Evolutionary conservation across 2,329 filamentous ascomycete species (phyloP), one percentile per base, ranked within the genome.

Genomic region (Aspergillus tamarii): DNA sequence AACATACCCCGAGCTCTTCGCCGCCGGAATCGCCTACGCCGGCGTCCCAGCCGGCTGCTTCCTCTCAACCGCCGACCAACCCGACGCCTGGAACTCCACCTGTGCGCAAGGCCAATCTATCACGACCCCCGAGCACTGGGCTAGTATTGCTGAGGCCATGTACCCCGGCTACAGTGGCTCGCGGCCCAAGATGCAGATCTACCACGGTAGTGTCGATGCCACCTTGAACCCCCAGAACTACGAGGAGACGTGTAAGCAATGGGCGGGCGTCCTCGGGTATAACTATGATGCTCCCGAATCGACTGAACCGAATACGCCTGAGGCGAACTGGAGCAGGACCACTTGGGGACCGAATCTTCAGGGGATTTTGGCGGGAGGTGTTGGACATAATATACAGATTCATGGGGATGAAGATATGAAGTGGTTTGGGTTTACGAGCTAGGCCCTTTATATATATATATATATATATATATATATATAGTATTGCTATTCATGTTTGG

Each of bases 191-290:
- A 84, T 88, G 81, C 84, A 86, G 71, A 81, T 88, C 70, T 88
- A 84, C 77, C 86, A 88, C 70, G 86, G 86, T 46, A 82, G 81
- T 43, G 74, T 72, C 3, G 86, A 88, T 70, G 74, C 73, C 12
- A 85, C 81, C 0, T 77, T 88, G 11, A 77, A 78, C 57, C 82
- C 82, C 19, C 80, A 81, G 68, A 88, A 88, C 74, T 87, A 86
- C 70, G 73, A 85, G 45, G 86, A 88, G 77, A 83, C 83, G 58
- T 82, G 85, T 70, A 86, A 87, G 78, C 79, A 86, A 75, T 86
- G 84, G 84, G 80, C 83, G 0, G 81, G 78, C 21, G 80, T 87
- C 1, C 81, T 84, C 59, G 83, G 83, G 7, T 71, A 73, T 45
- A 56, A 67, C 34, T 70, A 69, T 53, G 59, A 62, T 19, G 32